Conservation (phyloP, 177 flowering plant species). For the Vitis hybrid region DNA sequence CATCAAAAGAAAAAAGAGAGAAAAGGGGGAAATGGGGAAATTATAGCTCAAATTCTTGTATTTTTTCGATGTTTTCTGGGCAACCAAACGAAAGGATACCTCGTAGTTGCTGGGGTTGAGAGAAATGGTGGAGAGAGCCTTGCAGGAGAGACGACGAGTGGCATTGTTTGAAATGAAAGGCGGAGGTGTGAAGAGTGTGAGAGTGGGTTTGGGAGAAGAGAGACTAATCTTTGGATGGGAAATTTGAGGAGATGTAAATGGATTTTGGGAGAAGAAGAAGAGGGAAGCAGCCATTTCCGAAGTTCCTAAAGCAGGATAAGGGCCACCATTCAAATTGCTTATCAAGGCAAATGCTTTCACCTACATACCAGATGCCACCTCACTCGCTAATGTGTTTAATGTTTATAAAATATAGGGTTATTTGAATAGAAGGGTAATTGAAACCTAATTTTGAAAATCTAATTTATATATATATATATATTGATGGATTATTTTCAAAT, state of each 20-base stretch:
- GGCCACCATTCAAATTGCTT: too few species aligned
- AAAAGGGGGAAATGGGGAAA: neutral
- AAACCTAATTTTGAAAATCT: too few species aligned
- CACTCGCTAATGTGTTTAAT: too few species aligned
- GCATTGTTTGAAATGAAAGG: neutral
- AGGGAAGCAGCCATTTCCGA: constrained; percentile 24
- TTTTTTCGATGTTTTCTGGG: neutral
- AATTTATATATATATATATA: too few species aligned
- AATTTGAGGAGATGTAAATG: constrained; percentile 19
- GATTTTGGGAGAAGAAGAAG: constrained; percentile 27
- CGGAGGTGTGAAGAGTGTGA: constrained; percentile 3
- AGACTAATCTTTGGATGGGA: neutral
- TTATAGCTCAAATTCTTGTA: neutral
- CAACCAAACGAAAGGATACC: constrained; percentile 24
- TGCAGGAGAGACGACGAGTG: constrained; percentile 32
- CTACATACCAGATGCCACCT: too few species aligned
- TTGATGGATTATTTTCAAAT: too few species aligned
- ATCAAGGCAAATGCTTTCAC: too few species aligned
- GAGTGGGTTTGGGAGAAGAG: constrained; percentile 11
- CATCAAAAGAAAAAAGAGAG: neutral
- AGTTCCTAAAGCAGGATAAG: too few species aligned
- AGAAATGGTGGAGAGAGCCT: constrained; percentile 31
- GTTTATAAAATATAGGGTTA: too few species aligned
- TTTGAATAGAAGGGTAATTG: too few species aligned
- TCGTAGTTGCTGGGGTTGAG: constrained; percentile 47